Percentiles rank a stretch among this genome's conserved stretches.
phyloP scores from a whole-genome alignment of 768 basidiomycete genomes.

The Mycena maculata region DNA sequence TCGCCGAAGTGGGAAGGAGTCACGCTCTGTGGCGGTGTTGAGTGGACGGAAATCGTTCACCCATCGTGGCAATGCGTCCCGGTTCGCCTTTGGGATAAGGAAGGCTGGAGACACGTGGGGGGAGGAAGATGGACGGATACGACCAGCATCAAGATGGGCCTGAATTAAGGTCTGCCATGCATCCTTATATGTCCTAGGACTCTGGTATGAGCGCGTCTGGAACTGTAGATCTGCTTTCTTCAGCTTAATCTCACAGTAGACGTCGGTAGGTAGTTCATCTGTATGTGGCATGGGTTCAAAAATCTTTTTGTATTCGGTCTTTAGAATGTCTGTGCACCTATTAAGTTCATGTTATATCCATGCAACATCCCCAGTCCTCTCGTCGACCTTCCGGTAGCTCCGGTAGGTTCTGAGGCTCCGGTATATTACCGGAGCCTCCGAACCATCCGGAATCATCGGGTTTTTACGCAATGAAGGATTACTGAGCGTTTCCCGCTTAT shows the following conservation, averaged over 20 bases:
- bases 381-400: too few relatives aligned
- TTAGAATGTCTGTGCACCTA: background rate
- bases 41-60: conserved; percentile 49
- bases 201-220: conserved; percentile 41
- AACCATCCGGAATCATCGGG: too few relatives aligned
- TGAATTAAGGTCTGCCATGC: conserved; percentile 48
- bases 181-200: conserved; percentile 46
- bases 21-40: conserved; percentile 45
- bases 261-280: conserved; percentile 36
- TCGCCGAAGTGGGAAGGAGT: conserved; percentile 44
- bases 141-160: conserved; percentile 47
- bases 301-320: conserved; percentile 22
- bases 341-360: too few relatives aligned
- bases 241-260: conserved; percentile 38
- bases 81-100: conserved; percentile 50
- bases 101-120: conserved; percentile 50
- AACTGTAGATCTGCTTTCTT: conserved; percentile 41
- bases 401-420: too few relatives aligned
- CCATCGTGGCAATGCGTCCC: conserved; percentile 44
- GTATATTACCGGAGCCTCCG: too few relatives aligned
- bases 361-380: too few relatives aligned
- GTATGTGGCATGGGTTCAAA: conserved; percentile 46
- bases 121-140: conserved; percentile 42
- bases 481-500: too few relatives aligned
- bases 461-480: too few relatives aligned